Evolutionary conservation across 805 yeast species (phyloP), one percentile per base, ranked within the genome.

Genomic region (Middelhovenomyces tepae): DNA sequence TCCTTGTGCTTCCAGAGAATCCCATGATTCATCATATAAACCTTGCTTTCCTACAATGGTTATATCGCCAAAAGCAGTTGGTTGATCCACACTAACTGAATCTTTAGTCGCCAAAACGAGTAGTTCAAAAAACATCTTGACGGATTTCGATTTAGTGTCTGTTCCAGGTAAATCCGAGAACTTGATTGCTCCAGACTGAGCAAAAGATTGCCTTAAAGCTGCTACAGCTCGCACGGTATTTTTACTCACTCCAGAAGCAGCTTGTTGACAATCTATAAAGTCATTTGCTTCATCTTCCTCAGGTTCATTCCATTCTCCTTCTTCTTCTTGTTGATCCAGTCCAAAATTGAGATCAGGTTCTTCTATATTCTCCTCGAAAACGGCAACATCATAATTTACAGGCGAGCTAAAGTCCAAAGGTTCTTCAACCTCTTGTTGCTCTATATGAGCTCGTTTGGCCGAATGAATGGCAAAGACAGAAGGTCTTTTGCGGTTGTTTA

Each of bases 51-150:
- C 59, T 14, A 56, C 51, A 22, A 82, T 65, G n/a, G 42, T 45
- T 36, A 84, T 75, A 23, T 69, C 72, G 4, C 77, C 78, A 43
- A 76, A 83, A 14, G 78, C 46, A 24, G 60, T 61, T 5, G 65
- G 63, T 58, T 84, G 94, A 22, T 71, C 57, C 26, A 85, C 54
- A 10, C 62, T 60, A 28, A 86, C 60, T 34, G 89, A 77, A 45
- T 79, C 86, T 28, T 74, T 65, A 4, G 91, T 78, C 2, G 93
- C 93, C 37, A 86, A 63, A 3, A 85, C 89, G 45, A 86, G 63
- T 51, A 86, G 54, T 52, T 86, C 94, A 48, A 85, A 86, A 56
- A 86, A 86, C 34, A 82, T 66, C 46, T 73, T 69, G 2, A 84
- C 73, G 14, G 85, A 83, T 45, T 78, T 77, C 43, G 65, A 61